Percentiles rank a stretch among this genome's conserved stretches.
Conservation (phyloP, 257 asterid species). For the Ocimum tenuiflorum region DNA sequence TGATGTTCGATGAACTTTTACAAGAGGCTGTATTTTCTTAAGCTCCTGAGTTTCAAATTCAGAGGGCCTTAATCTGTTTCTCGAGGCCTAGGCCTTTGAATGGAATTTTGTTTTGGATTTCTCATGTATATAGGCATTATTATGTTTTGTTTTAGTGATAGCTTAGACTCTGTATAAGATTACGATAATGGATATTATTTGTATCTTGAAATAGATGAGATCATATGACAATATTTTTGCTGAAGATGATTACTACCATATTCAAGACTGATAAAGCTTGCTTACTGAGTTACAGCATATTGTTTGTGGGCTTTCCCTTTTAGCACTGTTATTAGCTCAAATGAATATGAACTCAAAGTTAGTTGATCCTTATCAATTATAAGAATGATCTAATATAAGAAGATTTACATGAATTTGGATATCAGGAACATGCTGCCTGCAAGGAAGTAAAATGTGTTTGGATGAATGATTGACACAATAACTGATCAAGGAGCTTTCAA, state of each 20-base stretch:
- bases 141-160: background rate
- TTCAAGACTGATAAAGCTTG: too few species aligned
- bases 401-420: background rate
- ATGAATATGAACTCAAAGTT: too few species aligned
- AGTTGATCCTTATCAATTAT: too few species aligned
- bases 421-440: too few species aligned
- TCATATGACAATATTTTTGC: too few species aligned
- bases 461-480: background rate
- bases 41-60: background rate
- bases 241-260: too few species aligned
- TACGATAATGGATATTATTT: background rate
- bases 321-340: too few species aligned
- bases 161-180: conserved; percentile 9
- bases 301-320: too few species aligned
- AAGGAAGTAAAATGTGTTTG: background rate
- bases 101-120: conserved; percentile 4
- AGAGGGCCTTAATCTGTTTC: background rate
- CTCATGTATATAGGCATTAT: background rate
- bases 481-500: conserved; percentile 6
- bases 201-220: background rate
- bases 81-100: background rate
- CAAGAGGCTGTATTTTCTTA: conserved; percentile 43
- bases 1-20: conserved; percentile 50
- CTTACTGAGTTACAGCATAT: too few species aligned
- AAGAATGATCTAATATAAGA: background rate